Percentiles rank a stretch among this genome's conserved stretches.
Evolutionary conservation across 1,284 basidiomycete species (phyloP).

Genomic region (Apiotrichum brassicae): DNA sequence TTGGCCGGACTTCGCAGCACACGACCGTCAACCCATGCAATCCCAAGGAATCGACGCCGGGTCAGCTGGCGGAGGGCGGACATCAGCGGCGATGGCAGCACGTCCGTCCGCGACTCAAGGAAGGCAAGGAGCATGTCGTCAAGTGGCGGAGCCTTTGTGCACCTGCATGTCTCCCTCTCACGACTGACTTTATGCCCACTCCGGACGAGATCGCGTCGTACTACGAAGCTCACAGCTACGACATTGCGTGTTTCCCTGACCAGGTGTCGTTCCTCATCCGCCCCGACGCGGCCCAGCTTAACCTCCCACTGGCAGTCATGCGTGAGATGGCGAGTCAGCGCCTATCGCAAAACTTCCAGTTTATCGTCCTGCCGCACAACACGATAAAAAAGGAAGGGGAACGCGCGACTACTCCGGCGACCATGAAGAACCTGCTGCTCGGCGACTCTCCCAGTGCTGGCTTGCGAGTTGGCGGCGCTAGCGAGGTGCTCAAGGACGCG

Average conservation of each 20-base stretch:
- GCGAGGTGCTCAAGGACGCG: constrained; percentile 62
- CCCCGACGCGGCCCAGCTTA: constrained; percentile 43
- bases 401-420: constrained; percentile 10
- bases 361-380: constrained; percentile 56
- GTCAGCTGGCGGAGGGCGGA: constrained; percentile 29
- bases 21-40: constrained; percentile 45
- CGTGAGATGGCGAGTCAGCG: constrained; percentile 88
- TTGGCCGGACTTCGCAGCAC: constrained; percentile 32
- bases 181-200: constrained; percentile 81
- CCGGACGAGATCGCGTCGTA: constrained; percentile 66
- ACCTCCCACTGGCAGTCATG: constrained; percentile 78
- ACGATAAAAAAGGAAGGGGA: constrained; percentile 16
- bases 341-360: constrained; percentile 88
- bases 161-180: constrained; percentile 81
- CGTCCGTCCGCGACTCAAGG: constrained; percentile 66
- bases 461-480: constrained; percentile 58
- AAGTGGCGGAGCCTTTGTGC: constrained; percentile 87
- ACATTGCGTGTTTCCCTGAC: constrained; percentile 45
- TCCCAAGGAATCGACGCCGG: constrained; percentile 20
- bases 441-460: constrained; percentile 52
- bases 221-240: constrained; percentile 64
- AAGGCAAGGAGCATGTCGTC: constrained; percentile 64
- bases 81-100: constrained; percentile 85
- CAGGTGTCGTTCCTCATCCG: constrained; percentile 59
- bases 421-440: constrained; percentile 56